Evolutionary conservation across 2,329 filamentous ascomycete species (phyloP), one percentile per base, ranked within the genome.

Genomic region (Aureobasidium pullulans): DNA sequence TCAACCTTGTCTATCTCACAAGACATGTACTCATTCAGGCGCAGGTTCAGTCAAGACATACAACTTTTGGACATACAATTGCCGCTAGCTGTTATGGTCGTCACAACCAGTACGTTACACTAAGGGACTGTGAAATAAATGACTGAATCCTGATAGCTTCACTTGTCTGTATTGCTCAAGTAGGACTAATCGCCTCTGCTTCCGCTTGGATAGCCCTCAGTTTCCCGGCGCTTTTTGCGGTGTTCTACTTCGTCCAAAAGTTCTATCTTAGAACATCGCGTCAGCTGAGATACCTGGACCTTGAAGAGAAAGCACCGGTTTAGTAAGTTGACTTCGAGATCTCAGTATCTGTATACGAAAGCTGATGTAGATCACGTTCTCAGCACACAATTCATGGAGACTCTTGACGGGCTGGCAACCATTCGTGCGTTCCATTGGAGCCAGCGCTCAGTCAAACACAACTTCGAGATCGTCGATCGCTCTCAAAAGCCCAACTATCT

Each of bases 381-480:
- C n/a, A n/a, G n/a, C n/a, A 76, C 78, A 0, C 77, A 81, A 43
- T 81, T 82, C 62, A 69, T 75, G 4, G 80, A 83, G 57, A 77
- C 77, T 0, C 64, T 81, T 0, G 68, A 72, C 8, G 80, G 80
- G 0, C 64, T 82, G 0, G 63, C 73, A 0, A 82, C 79, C 0
- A 77, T 84, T 36, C 76, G 81, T 15, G 77, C 80, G 0, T 82
- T 81, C 57, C 72, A 73, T 1, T 81, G 79, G 79, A 70, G 73
- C n/a, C 64, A 64, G 4, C 65, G 69, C 3, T 71, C 76, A 34
- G 67, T 71, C 1, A 64, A 73, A 15, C 74, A 75, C 50, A 75
- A 71, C 2, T 68, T 72, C 0, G 57, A 64, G 1, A 62, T 73
- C 19, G 70, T 79, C 10, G 73, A 79, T 59, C 64, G 62, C 13